Evolutionary conservation across 2,329 filamentous ascomycete species (phyloP).

Genomic region (Claviceps cyperi): DNA sequence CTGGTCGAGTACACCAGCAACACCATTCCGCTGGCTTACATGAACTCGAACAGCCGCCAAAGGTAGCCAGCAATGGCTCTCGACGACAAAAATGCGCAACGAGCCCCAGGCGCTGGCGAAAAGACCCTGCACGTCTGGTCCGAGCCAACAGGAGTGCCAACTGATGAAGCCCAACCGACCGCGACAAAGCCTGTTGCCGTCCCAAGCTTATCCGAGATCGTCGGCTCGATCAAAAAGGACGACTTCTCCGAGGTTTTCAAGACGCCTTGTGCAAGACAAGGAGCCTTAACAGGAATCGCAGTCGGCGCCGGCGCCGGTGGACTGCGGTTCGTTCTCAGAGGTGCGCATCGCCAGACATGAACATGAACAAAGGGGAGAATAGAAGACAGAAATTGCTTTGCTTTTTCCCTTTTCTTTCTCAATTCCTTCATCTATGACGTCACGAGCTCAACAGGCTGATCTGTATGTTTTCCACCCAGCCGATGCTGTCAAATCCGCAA

Average conservation of each 20-base stretch:
- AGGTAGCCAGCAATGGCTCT: slow-evolving; percentile 23
- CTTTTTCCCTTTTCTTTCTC: not conserved
- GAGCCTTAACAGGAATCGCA: slow-evolving; percentile 70
- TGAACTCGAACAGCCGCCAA: slow-evolving; percentile 4
- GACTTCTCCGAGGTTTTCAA: slow-evolving; percentile 63
- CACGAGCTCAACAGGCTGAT: not conserved
- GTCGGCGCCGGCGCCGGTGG: slow-evolving; percentile 64
- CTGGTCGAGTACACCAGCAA: not conserved
- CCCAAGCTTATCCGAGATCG: slow-evolving; percentile 39
- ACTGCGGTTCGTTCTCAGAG: slow-evolving; percentile 58
- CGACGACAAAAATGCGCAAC: slow-evolving; percentile 14
- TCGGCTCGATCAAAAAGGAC: slow-evolving; percentile 50
- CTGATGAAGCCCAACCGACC: slow-evolving; percentile 7
- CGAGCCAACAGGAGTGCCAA: slow-evolving; percentile 17
- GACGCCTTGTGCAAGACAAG: slow-evolving; percentile 71
- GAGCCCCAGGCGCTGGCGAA: slow-evolving; percentile 11
- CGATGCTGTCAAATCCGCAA: slow-evolving; percentile 41
- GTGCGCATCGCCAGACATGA: slow-evolving; percentile 28
- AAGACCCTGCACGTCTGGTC: slow-evolving; percentile 24
- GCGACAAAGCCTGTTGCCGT: slow-evolving; percentile 12
- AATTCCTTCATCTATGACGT: not conserved
- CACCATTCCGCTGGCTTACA: not conserved
- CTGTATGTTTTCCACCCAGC: slow-evolving; percentile 10
- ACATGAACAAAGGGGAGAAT: not conserved
- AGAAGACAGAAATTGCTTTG: not conserved